Evolutionary conservation across 306 rosid genomes (phyloP), one percentile per base, ranked within the genome.

Genomic region (Sechiopsis laciniata): DNA sequence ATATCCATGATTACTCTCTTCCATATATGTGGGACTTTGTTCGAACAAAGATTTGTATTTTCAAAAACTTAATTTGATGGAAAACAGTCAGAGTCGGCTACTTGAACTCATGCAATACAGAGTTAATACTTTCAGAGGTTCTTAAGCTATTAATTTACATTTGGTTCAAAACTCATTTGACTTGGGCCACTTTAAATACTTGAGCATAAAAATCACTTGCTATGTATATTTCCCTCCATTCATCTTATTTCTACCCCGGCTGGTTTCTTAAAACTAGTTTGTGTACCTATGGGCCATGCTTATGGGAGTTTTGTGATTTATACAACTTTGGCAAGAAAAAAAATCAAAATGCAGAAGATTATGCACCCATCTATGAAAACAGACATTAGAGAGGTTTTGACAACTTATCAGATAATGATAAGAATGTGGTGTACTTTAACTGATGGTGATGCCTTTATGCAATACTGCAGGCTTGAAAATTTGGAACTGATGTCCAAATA

Each of bases 391-490:
- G 10, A 45, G 55, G 72, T 67, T 21, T 67, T 46, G 55, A 66
- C 6, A 16, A 45, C 45, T 40, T 37, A 12, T 66, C 15, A 45
- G 32, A 15, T 17, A 12, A 45, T 37, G 8, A 46, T 20, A 66
- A 45, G 37, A 12, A 40, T 42, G 13, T 11, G 51, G 37, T 32
- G 37, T 6, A 35, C 40, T 10, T 29, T 37, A 21, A 55, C 6
- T 19, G 11, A 60, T 15, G 24, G 4, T 59, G 66, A 26, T 46
- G 20, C 58, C 8, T 58, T 65, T 76, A 42, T 71, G 52, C 54
- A 74, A 80, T 74, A 78, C 82, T 77, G 78, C 83, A 93, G 97
- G 90, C 85, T 86, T 78, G 98, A 94, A 77, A 94, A 94, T 83
- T 76, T 90, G 85, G 98, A 94, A 12, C 80, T 94, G 83, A 81